Conservation (phyloP, 495 filamentous ascomycete genomes). For the Xylaria intraflava region DNA sequence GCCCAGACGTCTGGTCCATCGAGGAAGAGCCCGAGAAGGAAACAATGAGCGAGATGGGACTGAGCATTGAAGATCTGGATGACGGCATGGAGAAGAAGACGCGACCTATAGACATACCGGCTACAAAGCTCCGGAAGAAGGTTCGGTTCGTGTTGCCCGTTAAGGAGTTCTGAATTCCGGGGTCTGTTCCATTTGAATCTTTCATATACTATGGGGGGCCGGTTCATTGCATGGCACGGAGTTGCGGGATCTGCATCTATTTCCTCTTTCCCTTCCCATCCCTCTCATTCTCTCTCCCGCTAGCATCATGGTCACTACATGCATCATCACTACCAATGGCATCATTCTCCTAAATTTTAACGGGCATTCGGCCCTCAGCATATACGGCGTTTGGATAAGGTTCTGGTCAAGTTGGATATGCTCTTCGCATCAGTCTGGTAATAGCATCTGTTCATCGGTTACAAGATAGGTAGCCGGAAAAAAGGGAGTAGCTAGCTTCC, state of each 20-base stretch:
- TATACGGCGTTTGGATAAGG: not conserved
- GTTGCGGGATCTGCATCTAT: not conserved
- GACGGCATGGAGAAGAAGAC: conserved; percentile 19
- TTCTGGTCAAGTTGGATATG: no score
- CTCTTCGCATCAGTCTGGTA: no score
- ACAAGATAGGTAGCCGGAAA: no score
- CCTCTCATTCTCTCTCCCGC: not conserved
- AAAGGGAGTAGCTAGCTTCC: no score
- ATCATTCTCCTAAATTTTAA: not conserved
- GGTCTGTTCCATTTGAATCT: not conserved
- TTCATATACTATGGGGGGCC: not conserved
- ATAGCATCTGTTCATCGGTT: not conserved
- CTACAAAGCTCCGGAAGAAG: conserved; percentile 41
- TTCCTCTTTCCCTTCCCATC: no score
- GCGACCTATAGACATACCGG: conserved; percentile 34
- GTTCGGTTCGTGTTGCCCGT: conserved; percentile 44
- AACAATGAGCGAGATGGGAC: conserved; percentile 29
- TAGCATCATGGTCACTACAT: conserved; percentile 2
- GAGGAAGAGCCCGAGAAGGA: conserved; percentile 45
- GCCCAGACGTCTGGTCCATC: conserved; percentile 46
- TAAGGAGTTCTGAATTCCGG: conserved; percentile 23
- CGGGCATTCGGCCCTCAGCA: not conserved
- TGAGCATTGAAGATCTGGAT: conserved; percentile 21
- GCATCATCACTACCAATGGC: not conserved
- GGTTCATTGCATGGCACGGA: conserved; percentile 1